Evolutionary conservation across 352 stramenopile genomes (phyloP).

Genomic region (Peronospora farinosa): DNA sequence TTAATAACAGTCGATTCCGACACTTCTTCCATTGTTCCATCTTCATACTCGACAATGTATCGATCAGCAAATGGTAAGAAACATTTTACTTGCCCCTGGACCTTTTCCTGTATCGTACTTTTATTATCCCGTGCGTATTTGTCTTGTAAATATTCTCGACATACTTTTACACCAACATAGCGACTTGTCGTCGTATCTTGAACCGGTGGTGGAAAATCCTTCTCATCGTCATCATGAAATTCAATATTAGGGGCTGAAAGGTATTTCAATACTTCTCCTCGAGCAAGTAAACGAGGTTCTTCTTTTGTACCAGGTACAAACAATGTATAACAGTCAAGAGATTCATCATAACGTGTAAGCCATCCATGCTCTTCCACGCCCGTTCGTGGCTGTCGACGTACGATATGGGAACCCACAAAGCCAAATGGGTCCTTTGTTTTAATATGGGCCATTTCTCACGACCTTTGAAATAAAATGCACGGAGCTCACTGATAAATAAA

Average conservation of each 20-base stretch:
- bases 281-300: conserved; percentile 29
- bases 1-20: conserved; percentile 55
- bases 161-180: conserved; percentile 45
- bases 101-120: no score
- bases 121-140: no score
- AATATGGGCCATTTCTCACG: conserved; percentile 33
- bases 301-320: conserved; percentile 45
- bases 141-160: no score
- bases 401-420: conserved; percentile 55
- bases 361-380: conserved; percentile 41
- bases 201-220: conserved; percentile 42
- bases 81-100: conserved; percentile 37
- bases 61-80: conserved; percentile 58
- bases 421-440: conserved; percentile 54
- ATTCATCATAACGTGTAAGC: conserved; percentile 64
- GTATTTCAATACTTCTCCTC: conserved; percentile 60
- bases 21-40: conserved; percentile 41
- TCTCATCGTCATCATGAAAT: conserved; percentile 39
- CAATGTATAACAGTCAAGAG: conserved; percentile 58
- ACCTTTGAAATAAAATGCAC: no score
- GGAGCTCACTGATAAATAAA: conserved; percentile 4
- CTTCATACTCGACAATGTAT: conserved; percentile 50
- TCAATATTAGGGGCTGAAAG: conserved; percentile 48
- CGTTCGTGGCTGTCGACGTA: conserved; percentile 27
- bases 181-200: conserved; percentile 43